Evolutionary conservation across 2,329 filamentous ascomycete species (phyloP).

Genomic region (Zymoseptoria ardabiliae): DNA sequence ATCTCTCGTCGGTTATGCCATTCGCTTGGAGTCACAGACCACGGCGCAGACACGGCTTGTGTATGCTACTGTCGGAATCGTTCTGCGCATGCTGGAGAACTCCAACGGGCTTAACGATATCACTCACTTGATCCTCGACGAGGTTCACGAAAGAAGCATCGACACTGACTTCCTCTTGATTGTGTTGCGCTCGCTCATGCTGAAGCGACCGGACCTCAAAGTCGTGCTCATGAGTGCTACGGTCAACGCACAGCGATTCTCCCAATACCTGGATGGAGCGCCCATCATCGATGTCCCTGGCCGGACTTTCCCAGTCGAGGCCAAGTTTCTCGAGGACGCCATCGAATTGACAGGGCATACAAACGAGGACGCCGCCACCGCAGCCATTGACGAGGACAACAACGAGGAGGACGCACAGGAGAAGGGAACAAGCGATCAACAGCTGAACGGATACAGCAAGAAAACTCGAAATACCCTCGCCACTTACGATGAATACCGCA

Average conservation of each 20-base stretch:
- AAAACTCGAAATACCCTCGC: conserved; percentile 68
- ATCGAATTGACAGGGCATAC: conserved; percentile 77
- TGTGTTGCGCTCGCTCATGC: conserved; percentile 75
- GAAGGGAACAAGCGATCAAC: conserved; percentile 49
- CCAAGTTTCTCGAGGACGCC: conserved; percentile 85
- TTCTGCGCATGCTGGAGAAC: conserved; percentile 95
- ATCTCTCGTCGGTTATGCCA: conserved; percentile 89
- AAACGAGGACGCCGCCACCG: conserved; percentile 51
- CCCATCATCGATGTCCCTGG: conserved; percentile 87
- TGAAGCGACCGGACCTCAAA: conserved; percentile 72
- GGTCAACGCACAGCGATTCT: conserved; percentile 86
- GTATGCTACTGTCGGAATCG: conserved; percentile 82
- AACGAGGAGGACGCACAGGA: conserved; percentile 35
- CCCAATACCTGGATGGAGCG: conserved; percentile 75
- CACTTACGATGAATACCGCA: conserved; percentile 80
- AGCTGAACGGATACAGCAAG: conserved; percentile 64
- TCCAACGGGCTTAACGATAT: conserved; percentile 80
- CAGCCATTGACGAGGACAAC: conserved; percentile 38
- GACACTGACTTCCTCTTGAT: conserved; percentile 95
- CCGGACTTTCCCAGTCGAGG: conserved; percentile 84
- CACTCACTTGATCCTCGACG: conserved; percentile 91
- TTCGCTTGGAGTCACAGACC: conserved; percentile 82
- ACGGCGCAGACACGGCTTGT: conserved; percentile 75
- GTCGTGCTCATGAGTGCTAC: conserved; percentile 97
- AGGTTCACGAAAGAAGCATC: conserved; percentile 93